Base-by-base conservation (phyloP, 2,329 filamentous ascomycete species). In the Catunica adiposa region DNA sequence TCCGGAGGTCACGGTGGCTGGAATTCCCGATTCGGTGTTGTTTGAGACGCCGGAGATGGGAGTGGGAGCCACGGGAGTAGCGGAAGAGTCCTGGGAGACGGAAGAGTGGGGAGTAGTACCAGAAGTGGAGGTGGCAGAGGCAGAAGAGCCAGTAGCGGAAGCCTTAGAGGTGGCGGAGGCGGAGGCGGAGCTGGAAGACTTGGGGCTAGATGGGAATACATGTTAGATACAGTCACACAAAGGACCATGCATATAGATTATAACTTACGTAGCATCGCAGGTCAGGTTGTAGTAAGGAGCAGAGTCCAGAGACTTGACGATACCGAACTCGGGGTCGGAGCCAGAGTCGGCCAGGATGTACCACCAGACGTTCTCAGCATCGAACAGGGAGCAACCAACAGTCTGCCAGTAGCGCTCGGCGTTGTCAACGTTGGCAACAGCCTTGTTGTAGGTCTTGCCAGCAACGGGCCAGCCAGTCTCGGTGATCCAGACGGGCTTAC, bases 401-500 rank as follows among this genome's bases (percentile, higher is more conserved):
- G 83, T 72, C 62, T 86, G 74, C 84, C 86, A 94, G 76, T 80
- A 95, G n/a, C 69, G 76, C 71, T 86, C 75, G 46, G 89, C 86
- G 65, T 90, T 89, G 54, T 75, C 70, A 31, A 70, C 60, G 37
- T 73, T 81, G 4, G 89, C 73, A 8, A 83, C 74, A 42, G 79
- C 86, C 51, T 77, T 65, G 62, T 80, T 81, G 59, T 76, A 69
- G 1, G 71, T 74, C 61, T 77, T 70, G 56, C 88, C 89, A 63
- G 74, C 80, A 54, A 89, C 80, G 51, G 89, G 88, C 80, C 86
- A 92, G 61, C 89, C 89, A 15, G 87, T 92, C 75, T 94, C 88
- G 26, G 88, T 92, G 60, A 94, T 77, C 86, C 86, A 92, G 62
- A 94, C 77, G 17, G 78, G 73, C 75, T 89, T 90, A 64, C 77